Conservation (phyloP, 371 early-diverging fungal species). For the Mortierella sp. region DNA sequence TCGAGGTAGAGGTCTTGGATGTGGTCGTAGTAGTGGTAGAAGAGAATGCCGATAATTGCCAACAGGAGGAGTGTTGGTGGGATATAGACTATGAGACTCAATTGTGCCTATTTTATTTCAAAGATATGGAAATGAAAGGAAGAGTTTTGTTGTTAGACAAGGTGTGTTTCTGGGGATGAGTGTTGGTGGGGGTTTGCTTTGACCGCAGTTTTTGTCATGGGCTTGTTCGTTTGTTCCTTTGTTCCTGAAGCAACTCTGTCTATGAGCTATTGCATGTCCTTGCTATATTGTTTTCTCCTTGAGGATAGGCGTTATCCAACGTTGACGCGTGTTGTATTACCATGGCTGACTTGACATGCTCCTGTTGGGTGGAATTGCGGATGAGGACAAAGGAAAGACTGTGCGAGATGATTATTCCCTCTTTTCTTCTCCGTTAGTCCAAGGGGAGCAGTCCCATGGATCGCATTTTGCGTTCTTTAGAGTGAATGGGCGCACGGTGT, state of each 20-base stretch:
- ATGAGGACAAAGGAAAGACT: background rate
- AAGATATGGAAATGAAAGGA: too few relatives aligned
- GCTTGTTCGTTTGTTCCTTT: too few relatives aligned
- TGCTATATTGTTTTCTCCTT: background rate
- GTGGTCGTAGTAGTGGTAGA: slow-evolving; percentile 15
- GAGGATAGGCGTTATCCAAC: background rate
- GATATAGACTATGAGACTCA: slow-evolving; percentile 45
- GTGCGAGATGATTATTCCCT: background rate
- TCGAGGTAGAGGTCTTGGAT: slow-evolving; percentile 9
- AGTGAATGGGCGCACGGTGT: background rate
- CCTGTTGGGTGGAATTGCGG: background rate
- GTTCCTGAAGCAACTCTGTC: too few relatives aligned
- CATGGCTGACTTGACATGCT: slow-evolving; percentile 6
- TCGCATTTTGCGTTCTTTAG: background rate
- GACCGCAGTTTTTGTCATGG: too few relatives aligned
- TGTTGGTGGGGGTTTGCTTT: too few relatives aligned
- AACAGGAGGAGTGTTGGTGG: slow-evolving; percentile 45
- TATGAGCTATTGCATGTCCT: too few relatives aligned
- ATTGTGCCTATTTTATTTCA: slow-evolving; percentile 10
- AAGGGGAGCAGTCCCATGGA: background rate
- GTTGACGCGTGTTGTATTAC: background rate
- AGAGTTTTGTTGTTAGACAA: background rate
- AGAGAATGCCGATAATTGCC: slow-evolving; percentile 38
- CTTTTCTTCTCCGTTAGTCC: background rate
- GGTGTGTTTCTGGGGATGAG: background rate